phyloP scores from a whole-genome alignment of 192 early-diverging fungal genomes.

The Backusella parvicylindrica region DNA sequence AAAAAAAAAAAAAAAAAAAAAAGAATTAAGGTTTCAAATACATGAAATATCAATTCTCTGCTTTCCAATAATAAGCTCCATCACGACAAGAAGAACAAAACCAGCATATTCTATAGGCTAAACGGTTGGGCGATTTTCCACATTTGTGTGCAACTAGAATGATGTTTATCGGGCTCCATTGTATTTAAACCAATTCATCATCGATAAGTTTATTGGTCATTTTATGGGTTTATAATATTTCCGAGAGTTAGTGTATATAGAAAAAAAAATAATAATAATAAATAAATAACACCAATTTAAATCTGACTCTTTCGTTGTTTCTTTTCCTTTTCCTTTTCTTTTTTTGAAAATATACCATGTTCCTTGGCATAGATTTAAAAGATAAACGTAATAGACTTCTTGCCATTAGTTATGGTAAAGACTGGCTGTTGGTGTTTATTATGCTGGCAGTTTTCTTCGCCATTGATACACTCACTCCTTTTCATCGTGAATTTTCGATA shows the following conservation, averaged over 20 bases:
- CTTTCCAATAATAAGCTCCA: not conserved
- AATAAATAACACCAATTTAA: not conserved
- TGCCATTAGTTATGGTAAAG: constrained; percentile 29
- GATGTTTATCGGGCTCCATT: not conserved
- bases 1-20: not conserved
- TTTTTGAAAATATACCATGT: not conserved
- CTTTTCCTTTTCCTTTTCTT: not conserved
- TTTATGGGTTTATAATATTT: not conserved
- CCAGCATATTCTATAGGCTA: not conserved
- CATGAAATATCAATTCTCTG: not conserved
- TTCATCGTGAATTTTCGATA: constrained; percentile 71
- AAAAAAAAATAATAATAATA: not conserved
- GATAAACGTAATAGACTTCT: constrained; percentile 6
- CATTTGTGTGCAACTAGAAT: not conserved
- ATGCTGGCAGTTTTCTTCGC: constrained; percentile 55
- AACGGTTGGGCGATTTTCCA: not conserved
- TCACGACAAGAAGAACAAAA: not conserved
- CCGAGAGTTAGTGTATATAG: not conserved
- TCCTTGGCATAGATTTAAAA: not conserved
- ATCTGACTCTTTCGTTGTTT: not conserved
- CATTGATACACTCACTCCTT: constrained; percentile 57
- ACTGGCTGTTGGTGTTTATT: constrained; percentile 48
- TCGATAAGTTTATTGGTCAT: not conserved
- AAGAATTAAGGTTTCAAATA: not conserved
- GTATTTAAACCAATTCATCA: not conserved